Conservation (phyloP, 768 basidiomycete species). For the Hydnum rufescens region DNA sequence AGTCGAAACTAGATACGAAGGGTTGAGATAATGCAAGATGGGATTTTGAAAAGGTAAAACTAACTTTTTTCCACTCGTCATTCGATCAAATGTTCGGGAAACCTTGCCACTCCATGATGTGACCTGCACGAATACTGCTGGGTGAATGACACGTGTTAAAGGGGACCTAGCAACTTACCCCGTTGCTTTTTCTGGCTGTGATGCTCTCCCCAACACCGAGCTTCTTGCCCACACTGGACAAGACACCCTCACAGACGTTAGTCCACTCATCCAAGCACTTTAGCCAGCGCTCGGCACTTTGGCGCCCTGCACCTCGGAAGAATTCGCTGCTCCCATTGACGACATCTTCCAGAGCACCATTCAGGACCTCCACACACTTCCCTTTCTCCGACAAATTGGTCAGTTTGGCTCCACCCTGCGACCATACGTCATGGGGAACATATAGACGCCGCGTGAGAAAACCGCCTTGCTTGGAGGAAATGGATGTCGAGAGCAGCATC, state of each 20-base stretch:
- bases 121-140: constrained; percentile 18
- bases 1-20: constrained; percentile 55
- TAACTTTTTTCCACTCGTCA: constrained; percentile 80
- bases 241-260: constrained; percentile 56
- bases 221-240: constrained; percentile 69
- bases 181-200: constrained; percentile 47
- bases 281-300: constrained; percentile 64
- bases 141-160: background rate
- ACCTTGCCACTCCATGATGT: constrained; percentile 55
- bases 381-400: constrained; percentile 68
- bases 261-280: constrained; percentile 65
- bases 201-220: constrained; percentile 78
- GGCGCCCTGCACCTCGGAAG: constrained; percentile 41
- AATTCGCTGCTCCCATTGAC: constrained; percentile 48
- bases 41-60: constrained; percentile 14
- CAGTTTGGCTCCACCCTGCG: constrained; percentile 74
- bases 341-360: constrained; percentile 61
- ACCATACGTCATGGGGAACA: constrained; percentile 77
- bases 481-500: constrained; percentile 57
- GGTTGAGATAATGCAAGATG: background rate
- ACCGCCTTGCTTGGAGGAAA: constrained; percentile 63
- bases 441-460: constrained; percentile 74
- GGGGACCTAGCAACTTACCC: constrained; percentile 21
- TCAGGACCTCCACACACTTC: constrained; percentile 61
- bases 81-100: constrained; percentile 57